Conservation (phyloP, 148 eudicot genomes). For the Chenopodium suecicum region DNA sequence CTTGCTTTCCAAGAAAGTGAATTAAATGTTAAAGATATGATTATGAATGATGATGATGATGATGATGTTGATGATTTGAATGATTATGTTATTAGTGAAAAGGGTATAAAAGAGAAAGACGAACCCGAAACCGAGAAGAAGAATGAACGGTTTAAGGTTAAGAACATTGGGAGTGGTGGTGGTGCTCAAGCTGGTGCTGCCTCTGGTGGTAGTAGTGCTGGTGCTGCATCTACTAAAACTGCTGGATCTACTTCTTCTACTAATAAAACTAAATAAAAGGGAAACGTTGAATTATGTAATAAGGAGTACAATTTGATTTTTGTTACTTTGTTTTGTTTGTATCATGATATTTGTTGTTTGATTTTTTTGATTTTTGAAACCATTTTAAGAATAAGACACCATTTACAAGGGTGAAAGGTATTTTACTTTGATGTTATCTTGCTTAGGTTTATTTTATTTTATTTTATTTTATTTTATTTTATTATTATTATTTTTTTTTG, state of each 20-base stretch:
- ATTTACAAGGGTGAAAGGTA: no score
- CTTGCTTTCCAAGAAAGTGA: slow-evolving; percentile 19
- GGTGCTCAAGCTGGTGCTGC: neutral
- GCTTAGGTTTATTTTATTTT: no score
- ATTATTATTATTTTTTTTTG: no score
- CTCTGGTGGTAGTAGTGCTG: neutral
- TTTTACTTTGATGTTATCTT: no score
- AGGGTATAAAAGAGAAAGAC: neutral
- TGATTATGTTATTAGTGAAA: neutral
- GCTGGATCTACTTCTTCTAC: neutral
- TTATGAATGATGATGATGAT: neutral
- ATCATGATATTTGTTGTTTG: neutral
- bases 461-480: no score
- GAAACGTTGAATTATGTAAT: no score
- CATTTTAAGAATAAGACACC: no score
- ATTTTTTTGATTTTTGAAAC: no score
- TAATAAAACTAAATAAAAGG: neutral
- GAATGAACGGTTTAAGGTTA: slow-evolving; percentile 2
- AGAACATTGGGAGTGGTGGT: neutral
- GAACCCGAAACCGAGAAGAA: neutral
- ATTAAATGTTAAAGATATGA: neutral
- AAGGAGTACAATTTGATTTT: neutral
- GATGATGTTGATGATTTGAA: neutral
- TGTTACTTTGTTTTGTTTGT: neutral
- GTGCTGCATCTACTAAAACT: neutral